phyloP scores from a whole-genome alignment of 208 protist genomes.

The Strigomonas culicis region DNA sequence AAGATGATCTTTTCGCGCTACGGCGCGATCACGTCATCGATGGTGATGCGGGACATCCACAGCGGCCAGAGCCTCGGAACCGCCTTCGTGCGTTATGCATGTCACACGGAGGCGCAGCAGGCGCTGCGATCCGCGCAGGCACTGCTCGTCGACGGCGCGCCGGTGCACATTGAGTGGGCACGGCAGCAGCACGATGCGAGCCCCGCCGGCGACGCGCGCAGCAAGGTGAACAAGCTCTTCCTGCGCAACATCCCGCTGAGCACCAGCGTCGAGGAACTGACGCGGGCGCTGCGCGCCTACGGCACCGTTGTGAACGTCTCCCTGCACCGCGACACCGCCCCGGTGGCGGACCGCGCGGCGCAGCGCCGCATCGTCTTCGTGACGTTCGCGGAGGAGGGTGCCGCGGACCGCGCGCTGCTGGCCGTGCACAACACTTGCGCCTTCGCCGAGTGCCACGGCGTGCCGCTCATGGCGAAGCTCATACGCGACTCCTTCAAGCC shows the following conservation, averaged over 20 bases:
- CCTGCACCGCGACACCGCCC: conserved; percentile 28
- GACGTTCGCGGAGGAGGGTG: conserved; percentile 30
- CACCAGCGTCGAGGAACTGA: conserved; percentile 18
- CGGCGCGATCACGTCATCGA: conserved; percentile 31
- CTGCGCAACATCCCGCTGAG: conserved; percentile 45
- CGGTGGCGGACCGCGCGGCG: neutral
- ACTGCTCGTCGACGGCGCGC: conserved; percentile 15
- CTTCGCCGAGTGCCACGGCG: conserved; percentile 29
- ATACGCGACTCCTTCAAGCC: conserved; percentile 8
- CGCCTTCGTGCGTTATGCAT: conserved; percentile 38
- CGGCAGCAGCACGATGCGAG: conserved; percentile 32
- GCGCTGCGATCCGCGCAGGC: conserved; percentile 18
- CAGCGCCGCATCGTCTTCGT: conserved; percentile 45
- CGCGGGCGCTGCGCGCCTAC: conserved; percentile 9
- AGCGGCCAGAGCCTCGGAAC: conserved; percentile 35
- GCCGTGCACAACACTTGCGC: conserved; percentile 39
- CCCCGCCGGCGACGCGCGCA: conserved; percentile 22
- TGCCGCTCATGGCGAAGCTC: conserved; percentile 50
- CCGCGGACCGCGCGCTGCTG: conserved; percentile 27
- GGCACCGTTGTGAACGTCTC: conserved; percentile 26
- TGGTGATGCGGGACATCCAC: conserved; percentile 53
- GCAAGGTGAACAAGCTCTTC: conserved; percentile 44
- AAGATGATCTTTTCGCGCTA: conserved; percentile 23
- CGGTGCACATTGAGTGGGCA: conserved; percentile 30
- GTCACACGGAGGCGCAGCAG: conserved; percentile 17